Conservation (phyloP, 2,329 filamentous ascomycete genomes). For the Domatiomyces globalis region DNA sequence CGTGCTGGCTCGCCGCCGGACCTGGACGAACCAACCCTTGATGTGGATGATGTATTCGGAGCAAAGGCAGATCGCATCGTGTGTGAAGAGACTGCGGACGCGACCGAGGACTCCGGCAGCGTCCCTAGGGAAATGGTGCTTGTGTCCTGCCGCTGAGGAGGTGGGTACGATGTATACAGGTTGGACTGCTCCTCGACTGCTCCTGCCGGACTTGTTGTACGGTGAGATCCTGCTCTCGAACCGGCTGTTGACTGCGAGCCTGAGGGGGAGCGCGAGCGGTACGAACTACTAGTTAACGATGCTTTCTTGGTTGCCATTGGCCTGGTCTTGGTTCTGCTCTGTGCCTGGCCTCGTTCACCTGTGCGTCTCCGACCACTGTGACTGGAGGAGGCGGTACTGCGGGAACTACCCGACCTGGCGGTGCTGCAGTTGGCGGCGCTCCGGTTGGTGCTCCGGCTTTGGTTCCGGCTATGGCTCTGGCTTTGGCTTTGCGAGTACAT, state of each 20-base stretch:
- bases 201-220: no score
- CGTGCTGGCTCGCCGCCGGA: no score
- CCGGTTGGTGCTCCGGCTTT: no score
- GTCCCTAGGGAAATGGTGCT: not conserved
- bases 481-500: not conserved
- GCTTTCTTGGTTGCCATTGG: not conserved
- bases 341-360: not conserved
- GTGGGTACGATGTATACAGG: not conserved
- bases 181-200: not conserved
- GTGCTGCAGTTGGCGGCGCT: no score
- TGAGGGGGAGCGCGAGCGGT: not conserved
- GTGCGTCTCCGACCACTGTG: not conserved
- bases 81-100: not conserved
- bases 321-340: not conserved
- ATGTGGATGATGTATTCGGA: not conserved
- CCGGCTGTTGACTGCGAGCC: not conserved
- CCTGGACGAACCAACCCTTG: no score
- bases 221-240: not conserved
- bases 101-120: not conserved
- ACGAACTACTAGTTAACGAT: not conserved
- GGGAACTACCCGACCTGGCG: no score
- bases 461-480: no score
- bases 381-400: not conserved
- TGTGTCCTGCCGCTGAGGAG: not conserved
- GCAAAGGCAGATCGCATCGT: not conserved